Conservation (phyloP, 306 rosid species). For the Cicer arietinum region DNA sequence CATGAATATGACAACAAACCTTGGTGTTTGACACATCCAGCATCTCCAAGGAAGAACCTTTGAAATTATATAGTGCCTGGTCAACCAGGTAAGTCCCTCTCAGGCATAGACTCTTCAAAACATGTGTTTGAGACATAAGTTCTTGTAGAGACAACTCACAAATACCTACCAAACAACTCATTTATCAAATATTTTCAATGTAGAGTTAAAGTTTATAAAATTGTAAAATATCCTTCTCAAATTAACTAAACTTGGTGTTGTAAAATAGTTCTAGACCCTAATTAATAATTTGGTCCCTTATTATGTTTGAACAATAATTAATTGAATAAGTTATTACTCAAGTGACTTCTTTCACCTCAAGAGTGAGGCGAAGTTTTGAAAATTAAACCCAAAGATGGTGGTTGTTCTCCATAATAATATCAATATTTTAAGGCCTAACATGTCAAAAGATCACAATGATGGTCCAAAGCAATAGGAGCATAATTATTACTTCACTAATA, state of each 20-base stretch:
- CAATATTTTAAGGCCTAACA: slow-evolving; percentile 23
- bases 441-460: slow-evolving; percentile 24
- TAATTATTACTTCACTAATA: slow-evolving; percentile 21
- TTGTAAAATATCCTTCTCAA: slow-evolving; percentile 34
- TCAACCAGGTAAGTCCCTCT: slow-evolving; percentile 68
- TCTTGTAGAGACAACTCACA: slow-evolving; percentile 59
- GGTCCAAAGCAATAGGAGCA: slow-evolving; percentile 9
- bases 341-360: slow-evolving; percentile 25
- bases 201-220: slow-evolving; percentile 30
- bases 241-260: slow-evolving; percentile 9
- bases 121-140: slow-evolving; percentile 65
- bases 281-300: slow-evolving; percentile 15
- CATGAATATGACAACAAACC: slow-evolving; percentile 57
- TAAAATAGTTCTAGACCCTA: slow-evolving; percentile 36
- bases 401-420: slow-evolving; percentile 26
- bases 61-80: slow-evolving; percentile 60
- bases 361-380: slow-evolving; percentile 31
- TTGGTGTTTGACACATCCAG: slow-evolving; percentile 80
- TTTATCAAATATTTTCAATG: slow-evolving; percentile 19
- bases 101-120: slow-evolving; percentile 76
- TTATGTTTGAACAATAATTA: slow-evolving; percentile 27
- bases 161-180: slow-evolving; percentile 53
- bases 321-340: slow-evolving; percentile 9
- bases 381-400: slow-evolving; percentile 18
- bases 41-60: slow-evolving; percentile 77